phyloP scores from a whole-genome alignment of 202 grass and related monocot genomes.

The Panicum virgatum region DNA sequence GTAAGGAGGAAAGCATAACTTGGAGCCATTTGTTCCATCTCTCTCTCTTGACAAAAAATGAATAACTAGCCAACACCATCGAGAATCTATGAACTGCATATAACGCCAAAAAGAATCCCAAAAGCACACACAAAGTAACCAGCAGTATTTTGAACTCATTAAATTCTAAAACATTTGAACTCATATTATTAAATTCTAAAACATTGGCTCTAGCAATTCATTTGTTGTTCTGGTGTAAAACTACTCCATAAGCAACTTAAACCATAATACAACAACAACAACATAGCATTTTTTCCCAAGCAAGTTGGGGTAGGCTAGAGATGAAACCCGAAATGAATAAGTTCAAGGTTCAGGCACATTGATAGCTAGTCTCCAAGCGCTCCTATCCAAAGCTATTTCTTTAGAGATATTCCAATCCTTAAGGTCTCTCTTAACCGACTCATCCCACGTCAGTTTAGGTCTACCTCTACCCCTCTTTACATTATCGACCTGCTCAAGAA shows the following conservation, averaged over 20 bases:
- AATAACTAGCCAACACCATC: neutral
- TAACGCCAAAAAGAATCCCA: neutral
- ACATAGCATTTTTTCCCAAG: no score
- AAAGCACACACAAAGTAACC: neutral
- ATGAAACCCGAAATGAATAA: no score
- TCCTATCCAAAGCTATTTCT: no score
- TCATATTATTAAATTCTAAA: neutral
- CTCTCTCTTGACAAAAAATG: neutral
- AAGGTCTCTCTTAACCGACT: no score
- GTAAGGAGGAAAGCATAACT: slow-evolving; percentile 7
- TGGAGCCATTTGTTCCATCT: neutral
- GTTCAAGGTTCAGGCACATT: no score
- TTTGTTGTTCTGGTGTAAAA: neutral
- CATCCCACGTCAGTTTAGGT: no score
- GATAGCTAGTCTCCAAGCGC: no score
- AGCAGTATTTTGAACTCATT: neutral
- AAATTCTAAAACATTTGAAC: neutral
- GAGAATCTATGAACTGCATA: neutral
- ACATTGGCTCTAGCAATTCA: neutral
- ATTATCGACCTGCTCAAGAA: no score
- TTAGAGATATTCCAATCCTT: no score
- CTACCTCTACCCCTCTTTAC: no score
- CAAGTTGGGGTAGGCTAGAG: no score
- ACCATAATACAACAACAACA: slow-evolving; percentile 9
- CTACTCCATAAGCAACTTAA: neutral